Evolutionary conservation across 768 basidiomycete genomes (phyloP), one percentile per base, ranked within the genome.

Genomic region (Amanita phalloides): DNA sequence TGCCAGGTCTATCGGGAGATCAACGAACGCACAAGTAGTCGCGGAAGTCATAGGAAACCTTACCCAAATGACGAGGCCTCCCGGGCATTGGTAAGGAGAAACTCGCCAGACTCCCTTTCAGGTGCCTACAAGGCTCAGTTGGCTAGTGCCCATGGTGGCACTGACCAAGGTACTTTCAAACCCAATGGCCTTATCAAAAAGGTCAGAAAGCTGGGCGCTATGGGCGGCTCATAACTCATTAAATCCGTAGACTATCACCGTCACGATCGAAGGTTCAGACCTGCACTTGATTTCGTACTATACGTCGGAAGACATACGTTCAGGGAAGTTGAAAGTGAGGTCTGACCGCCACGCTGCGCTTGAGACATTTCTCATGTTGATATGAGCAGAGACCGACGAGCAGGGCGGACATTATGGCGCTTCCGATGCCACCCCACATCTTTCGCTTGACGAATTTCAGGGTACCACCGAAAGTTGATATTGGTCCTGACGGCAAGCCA

Each of bases 271-370:
- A 55, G 83, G 83, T 11, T 84, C 82, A 46, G 82, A 88, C 68
- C 78, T 90, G 47, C 89, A 91, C 62, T 75, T 90, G 55, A 81
- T 91, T 55, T 86, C 86, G 13, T 91, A 92, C 69, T 91, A 89
- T 64, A 83, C 82, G 6, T 77, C 84, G 38, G 83, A 87, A 44
- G 90, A 92, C 61, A 79, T 89, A 25, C 74, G 81, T 7, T 75
- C 76, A 13, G 86, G 85, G 23, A 74, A 77, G 45, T 71, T 94
- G 30, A 78, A 74, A 65, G 76, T 75, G 52, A 45, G 68, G 49
- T 23, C 39, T 14, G 33, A 6, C 33, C 37, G 44, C 50, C 41
- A 49, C 48, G 25, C 23, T 11, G 11, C 14, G 8, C 45, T 54
- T 37, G 48, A 41, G 10, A 28, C 39, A 25, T 38, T 35, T 23